Evolutionary conservation across 768 basidiomycete genomes (phyloP).

Genomic region (Leccinellum luteum): DNA sequence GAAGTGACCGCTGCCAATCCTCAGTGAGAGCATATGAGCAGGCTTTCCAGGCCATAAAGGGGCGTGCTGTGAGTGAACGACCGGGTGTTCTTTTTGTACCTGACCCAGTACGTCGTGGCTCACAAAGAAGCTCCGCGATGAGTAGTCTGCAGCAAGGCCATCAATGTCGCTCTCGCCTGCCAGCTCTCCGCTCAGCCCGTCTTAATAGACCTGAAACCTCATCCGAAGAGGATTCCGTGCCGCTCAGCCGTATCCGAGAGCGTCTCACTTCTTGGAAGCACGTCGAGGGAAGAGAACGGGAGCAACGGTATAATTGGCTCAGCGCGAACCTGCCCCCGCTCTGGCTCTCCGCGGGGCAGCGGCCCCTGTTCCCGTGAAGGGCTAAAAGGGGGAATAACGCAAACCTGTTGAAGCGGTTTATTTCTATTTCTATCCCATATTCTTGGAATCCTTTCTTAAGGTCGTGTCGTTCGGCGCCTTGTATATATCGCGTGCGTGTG

Average conservation of each 20-base stretch:
- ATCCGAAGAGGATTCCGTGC: conserved; percentile 17
- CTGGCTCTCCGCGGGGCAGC: neutral
- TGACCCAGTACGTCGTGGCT: too few species aligned
- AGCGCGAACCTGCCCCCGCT: neutral
- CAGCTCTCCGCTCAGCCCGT: conserved; percentile 19
- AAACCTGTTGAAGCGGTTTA: neutral
- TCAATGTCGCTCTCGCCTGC: conserved; percentile 9
- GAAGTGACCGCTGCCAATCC: too few species aligned
- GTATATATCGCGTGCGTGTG: neutral
- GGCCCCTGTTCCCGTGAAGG: neutral
- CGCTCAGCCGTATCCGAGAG: conserved; percentile 10
- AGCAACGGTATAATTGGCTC: neutral
- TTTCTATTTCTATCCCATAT: neutral
- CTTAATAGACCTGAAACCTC: too few species aligned
- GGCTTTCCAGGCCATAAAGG: too few species aligned
- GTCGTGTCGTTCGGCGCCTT: neutral
- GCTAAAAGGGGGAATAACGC: neutral
- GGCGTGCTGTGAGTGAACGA: too few species aligned
- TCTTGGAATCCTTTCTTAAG: too few species aligned
- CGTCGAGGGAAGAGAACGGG: neutral
- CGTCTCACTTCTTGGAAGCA: neutral
- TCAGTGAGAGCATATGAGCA: too few species aligned
- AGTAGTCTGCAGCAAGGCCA: too few species aligned
- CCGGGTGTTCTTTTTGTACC: too few species aligned
- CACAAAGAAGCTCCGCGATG: too few species aligned